phyloP scores from a whole-genome alignment of 1,139 yeast genomes.

The Taiozyma sp. region DNA sequence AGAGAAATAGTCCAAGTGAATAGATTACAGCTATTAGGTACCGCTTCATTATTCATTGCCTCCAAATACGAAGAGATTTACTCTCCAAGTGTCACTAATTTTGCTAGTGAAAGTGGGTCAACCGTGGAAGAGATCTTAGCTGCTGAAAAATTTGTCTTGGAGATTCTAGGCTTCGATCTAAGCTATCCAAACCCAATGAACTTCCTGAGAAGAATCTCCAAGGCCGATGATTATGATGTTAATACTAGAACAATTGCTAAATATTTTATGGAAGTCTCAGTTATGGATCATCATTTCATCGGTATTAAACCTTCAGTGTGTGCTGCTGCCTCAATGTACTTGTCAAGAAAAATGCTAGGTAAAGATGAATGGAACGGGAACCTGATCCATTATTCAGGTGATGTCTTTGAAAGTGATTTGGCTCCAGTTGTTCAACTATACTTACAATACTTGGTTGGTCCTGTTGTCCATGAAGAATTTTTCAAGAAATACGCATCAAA shows the following conservation, averaged over 20 bases:
- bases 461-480: slow-evolving; percentile 89
- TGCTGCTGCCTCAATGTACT: slow-evolving; percentile 89
- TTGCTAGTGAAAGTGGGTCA: slow-evolving; percentile 84
- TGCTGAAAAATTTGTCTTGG: slow-evolving; percentile 80
- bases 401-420: slow-evolving; percentile 72
- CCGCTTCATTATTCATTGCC: slow-evolving; percentile 86
- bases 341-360: slow-evolving; percentile 73
- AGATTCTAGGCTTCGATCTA: slow-evolving; percentile 70
- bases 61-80: slow-evolving; percentile 95
- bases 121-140: slow-evolving; percentile 82
- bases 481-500: slow-evolving; percentile 90
- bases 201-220: slow-evolving; percentile 84
- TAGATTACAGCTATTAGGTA: slow-evolving; percentile 83
- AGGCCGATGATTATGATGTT: slow-evolving; percentile 93
- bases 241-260: slow-evolving; percentile 91
- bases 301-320: slow-evolving; percentile 77
- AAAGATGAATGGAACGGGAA: slow-evolving; percentile 78
- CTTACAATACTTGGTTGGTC: slow-evolving; percentile 71
- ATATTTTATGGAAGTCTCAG: slow-evolving; percentile 75
- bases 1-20: slow-evolving; percentile 75
- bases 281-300: slow-evolving; percentile 76
- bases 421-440: slow-evolving; percentile 67
- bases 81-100: slow-evolving; percentile 82
- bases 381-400: slow-evolving; percentile 85
- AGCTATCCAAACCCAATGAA: slow-evolving; percentile 95